phyloP scores from a whole-genome alignment of 2,329 filamentous ascomycete species.

The Cladosporium sp. region DNA sequence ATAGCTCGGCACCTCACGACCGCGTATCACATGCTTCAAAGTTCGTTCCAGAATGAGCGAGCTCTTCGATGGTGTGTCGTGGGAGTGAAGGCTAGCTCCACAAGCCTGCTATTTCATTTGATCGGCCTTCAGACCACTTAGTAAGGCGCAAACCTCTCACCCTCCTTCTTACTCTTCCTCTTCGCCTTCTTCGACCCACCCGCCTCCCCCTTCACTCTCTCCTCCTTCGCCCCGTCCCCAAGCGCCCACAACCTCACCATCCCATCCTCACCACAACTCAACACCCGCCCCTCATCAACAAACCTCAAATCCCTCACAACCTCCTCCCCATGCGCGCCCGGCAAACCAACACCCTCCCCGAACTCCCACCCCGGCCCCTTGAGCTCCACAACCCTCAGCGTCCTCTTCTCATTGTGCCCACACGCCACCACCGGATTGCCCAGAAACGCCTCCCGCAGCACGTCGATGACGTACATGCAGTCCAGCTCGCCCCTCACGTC shows the following conservation, averaged over 20 bases:
- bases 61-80: too few relatives aligned
- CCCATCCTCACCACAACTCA: constrained; percentile 46
- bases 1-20: too few relatives aligned
- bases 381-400: constrained; percentile 23
- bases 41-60: too few relatives aligned
- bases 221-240: constrained; percentile 16
- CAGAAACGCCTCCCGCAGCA: constrained; percentile 44
- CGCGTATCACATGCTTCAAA: too few relatives aligned
- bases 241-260: constrained; percentile 37
- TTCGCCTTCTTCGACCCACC: constrained; percentile 21
- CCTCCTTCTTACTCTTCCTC: constrained; percentile 31
- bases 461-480: constrained; percentile 68
- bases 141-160: constrained; percentile 36
- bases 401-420: constrained; percentile 25
- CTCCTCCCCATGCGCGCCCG: constrained; percentile 43
- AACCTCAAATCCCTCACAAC: constrained; percentile 42
- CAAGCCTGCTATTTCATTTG: neutral
- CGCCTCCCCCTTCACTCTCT: constrained; percentile 5
- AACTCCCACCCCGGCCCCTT: constrained; percentile 23
- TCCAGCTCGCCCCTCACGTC: constrained; percentile 60
- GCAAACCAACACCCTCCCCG: constrained; percentile 27
- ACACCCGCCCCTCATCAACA: constrained; percentile 25
- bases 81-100: too few relatives aligned
- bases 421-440: constrained; percentile 24
- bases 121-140: constrained; percentile 12